These are phyloP conservation scores for Ceratocystiopsis brevicomis DNA, from an alignment of 2,329 filamentous ascomycete species.

Conservation along the genomic window DNA sequence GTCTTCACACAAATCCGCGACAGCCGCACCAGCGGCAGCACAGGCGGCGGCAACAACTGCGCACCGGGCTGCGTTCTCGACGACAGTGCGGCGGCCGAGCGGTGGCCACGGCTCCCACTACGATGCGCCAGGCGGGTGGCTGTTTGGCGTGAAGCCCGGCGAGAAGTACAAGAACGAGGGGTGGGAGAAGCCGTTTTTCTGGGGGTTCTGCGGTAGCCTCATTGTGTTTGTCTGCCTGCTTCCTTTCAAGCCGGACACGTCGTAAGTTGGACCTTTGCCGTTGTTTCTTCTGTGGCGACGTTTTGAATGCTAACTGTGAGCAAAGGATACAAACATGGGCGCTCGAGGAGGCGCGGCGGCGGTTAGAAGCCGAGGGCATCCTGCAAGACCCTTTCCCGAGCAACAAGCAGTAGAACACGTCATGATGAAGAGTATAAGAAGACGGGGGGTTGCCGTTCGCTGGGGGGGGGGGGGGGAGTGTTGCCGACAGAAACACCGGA, in stretches of 20 bases:
- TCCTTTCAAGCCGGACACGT: constrained; percentile 95
- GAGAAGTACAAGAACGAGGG: constrained; percentile 93
- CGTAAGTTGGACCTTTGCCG: constrained; percentile 42
- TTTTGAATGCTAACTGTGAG: not conserved
- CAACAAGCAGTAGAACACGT: constrained; percentile 26
- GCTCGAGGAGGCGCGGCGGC: constrained; percentile 82
- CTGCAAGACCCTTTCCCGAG: constrained; percentile 56
- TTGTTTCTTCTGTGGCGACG: too few species aligned
- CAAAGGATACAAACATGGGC: constrained; percentile 96
- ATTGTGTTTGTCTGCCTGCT: constrained; percentile 59
- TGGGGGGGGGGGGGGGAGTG: too few species aligned
- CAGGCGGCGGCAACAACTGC: not conserved
- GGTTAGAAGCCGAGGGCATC: constrained; percentile 91
- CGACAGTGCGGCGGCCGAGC: constrained; percentile 7
- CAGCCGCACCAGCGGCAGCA: too few species aligned
- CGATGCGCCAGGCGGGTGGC: constrained; percentile 78
- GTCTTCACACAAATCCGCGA: too few species aligned
- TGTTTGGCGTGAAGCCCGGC: constrained; percentile 84
- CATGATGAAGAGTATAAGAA: not conserved
- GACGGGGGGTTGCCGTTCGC: not conserved
- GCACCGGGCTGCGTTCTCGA: constrained; percentile 5
- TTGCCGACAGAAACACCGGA: not conserved
- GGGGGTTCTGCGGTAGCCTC: constrained; percentile 67
- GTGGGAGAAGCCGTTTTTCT: constrained; percentile 77
- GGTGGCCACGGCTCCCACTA: constrained; percentile 55